Percentiles rank a stretch among this genome's conserved stretches.
These are phyloP conservation scores for Aspergillus sclerotioniger DNA, from an alignment of 495 filamentous ascomycete genomes.

Conservation along the genomic window DNA sequence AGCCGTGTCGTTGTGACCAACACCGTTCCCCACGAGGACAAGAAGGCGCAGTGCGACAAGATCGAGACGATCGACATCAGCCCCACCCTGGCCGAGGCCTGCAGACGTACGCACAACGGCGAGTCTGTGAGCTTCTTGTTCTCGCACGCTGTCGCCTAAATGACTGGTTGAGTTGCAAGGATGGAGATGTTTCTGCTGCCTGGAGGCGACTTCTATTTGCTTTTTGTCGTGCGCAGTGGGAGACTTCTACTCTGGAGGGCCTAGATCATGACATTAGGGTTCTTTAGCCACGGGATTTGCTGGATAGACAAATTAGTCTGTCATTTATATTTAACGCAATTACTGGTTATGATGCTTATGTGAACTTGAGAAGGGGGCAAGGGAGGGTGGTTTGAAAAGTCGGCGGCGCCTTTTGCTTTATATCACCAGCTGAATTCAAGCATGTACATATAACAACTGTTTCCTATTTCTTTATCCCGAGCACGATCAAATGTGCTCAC, in stretches of 20 bases:
- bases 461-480: background rate
- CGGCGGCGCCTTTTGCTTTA: background rate
- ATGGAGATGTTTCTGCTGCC: background rate
- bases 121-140: constrained; percentile 93
- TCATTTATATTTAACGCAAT: background rate
- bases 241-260: background rate
- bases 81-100: constrained; percentile 71
- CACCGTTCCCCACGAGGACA: constrained; percentile 86
- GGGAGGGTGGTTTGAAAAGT: background rate
- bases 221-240: background rate
- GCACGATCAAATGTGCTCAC: background rate
- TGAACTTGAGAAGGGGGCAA: background rate
- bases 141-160: constrained; percentile 68
- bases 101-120: constrained; percentile 90
- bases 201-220: background rate
- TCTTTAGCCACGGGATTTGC: background rate
- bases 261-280: background rate
- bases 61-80: constrained; percentile 91
- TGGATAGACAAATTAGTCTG: background rate
- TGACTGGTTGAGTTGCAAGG: background rate
- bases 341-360: constrained; percentile 2
- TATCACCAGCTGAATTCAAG: constrained; percentile 1
- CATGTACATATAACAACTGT: constrained; percentile 7
- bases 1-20: constrained; percentile 88
- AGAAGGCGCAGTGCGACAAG: constrained; percentile 68